Evolutionary conservation across 495 filamentous ascomycete species (phyloP).

Genomic region (Clohesyomyces aquaticus): DNA sequence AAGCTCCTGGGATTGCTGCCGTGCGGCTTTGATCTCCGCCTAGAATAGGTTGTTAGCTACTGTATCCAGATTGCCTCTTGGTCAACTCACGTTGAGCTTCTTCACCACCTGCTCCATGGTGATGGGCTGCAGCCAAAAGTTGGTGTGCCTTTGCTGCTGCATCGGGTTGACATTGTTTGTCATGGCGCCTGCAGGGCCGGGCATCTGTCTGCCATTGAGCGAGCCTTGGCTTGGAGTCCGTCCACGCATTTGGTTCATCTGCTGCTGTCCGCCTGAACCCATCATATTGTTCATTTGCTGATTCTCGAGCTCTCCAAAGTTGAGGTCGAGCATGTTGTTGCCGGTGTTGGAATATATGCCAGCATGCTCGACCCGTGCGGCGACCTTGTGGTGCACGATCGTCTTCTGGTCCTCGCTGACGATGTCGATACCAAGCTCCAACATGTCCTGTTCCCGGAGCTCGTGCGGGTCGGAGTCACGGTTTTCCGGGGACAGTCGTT

Average conservation of each 20-base stretch:
- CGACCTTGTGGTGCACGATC: slow-evolving; percentile 96
- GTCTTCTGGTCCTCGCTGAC: slow-evolving; percentile 98
- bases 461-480: slow-evolving; percentile 94
- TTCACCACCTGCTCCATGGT: slow-evolving; percentile 96
- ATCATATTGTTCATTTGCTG: slow-evolving; percentile 69
- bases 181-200: slow-evolving; percentile 25
- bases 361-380: slow-evolving; percentile 92
- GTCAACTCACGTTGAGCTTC: slow-evolving; percentile 76
- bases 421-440: slow-evolving; percentile 97
- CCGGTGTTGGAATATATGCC: slow-evolving; percentile 66
- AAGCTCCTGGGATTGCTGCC: slow-evolving; percentile 83
- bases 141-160: slow-evolving; percentile 69
- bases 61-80: slow-evolving; percentile 36
- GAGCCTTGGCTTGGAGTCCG: slow-evolving; percentile 75
- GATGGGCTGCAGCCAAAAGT: slow-evolving; percentile 83
- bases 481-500: slow-evolving; percentile 86
- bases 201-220: slow-evolving; percentile 43
- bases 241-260: slow-evolving; percentile 65
- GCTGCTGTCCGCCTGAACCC: slow-evolving; percentile 60
- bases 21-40: slow-evolving; percentile 86
- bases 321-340: slow-evolving; percentile 80
- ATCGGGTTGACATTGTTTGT: slow-evolving; percentile 62
- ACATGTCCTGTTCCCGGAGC: slow-evolving; percentile 79
- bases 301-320: slow-evolving; percentile 84
- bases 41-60: slow-evolving; percentile 47